A percentile compares a stretch with the other conserved stretches of the same genome.
Conservation (phyloP, 2,329 filamentous ascomycete genomes). For the Fusarium illudens region DNA sequence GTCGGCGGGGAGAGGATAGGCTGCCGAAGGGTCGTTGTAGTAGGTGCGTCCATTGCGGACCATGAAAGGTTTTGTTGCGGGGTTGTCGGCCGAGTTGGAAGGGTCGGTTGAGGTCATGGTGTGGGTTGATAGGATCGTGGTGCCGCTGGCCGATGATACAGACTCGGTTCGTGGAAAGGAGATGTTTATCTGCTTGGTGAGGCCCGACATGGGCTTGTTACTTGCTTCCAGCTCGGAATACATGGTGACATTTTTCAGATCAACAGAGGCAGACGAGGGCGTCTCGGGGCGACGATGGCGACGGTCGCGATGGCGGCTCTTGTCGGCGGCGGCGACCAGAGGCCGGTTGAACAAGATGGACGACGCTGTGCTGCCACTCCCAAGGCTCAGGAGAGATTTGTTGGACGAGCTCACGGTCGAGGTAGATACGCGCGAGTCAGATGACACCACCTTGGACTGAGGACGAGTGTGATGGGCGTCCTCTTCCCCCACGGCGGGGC, state of each 20-base stretch:
- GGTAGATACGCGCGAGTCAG: slow-evolving; percentile 37
- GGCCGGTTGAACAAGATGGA: slow-evolving; percentile 37
- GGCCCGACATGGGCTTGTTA: slow-evolving; percentile 41
- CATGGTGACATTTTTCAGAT: slow-evolving; percentile 51
- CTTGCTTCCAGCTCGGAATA: slow-evolving; percentile 44
- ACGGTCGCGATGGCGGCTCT: slow-evolving; percentile 33
- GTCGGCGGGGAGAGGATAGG: slow-evolving; percentile 90
- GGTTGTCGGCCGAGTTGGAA: slow-evolving; percentile 54
- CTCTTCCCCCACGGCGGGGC: slow-evolving; percentile 42
- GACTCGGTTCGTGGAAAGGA: slow-evolving; percentile 54
- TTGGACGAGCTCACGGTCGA: slow-evolving; percentile 25
- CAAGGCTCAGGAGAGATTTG: slow-evolving; percentile 26
- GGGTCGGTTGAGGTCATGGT: slow-evolving; percentile 61
- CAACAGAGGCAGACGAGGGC: slow-evolving; percentile 34
- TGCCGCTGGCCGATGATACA: slow-evolving; percentile 57
- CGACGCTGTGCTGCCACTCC: slow-evolving; percentile 18
- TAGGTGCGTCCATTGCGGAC: slow-evolving; percentile 84
- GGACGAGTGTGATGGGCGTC: slow-evolving; percentile 24
- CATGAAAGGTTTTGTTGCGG: slow-evolving; percentile 65
- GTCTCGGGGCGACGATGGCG: slow-evolving; percentile 33
- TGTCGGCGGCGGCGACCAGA: slow-evolving; percentile 21
- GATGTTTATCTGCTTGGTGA: slow-evolving; percentile 47
- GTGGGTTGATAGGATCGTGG: slow-evolving; percentile 53
- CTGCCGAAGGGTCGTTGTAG: slow-evolving; percentile 73
- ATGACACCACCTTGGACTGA: slow-evolving; percentile 30